These are phyloP conservation scores for Cladosporium sp. DNA, from an alignment of 2,329 filamentous ascomycete species.

Conservation along the genomic window DNA sequence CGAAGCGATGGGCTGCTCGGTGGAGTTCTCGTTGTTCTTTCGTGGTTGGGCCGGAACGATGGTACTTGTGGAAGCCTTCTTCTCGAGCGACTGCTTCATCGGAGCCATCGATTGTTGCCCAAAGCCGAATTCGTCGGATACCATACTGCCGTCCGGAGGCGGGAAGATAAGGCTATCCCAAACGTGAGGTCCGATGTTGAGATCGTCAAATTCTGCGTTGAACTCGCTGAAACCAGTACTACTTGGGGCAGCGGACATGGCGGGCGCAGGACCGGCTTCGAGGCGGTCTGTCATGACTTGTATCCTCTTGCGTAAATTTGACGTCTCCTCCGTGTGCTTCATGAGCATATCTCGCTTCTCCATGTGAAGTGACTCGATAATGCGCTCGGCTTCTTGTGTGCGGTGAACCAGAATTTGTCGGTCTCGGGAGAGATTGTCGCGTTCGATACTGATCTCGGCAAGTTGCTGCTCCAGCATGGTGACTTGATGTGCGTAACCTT, in stretches of 20 bases:
- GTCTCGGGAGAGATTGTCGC: constrained; percentile 35
- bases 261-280: constrained; percentile 56
- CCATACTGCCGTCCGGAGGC: constrained; percentile 48
- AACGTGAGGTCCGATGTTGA: constrained; percentile 72
- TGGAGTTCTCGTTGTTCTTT: constrained; percentile 42
- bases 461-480: constrained; percentile 78
- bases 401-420: constrained; percentile 60
- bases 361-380: constrained; percentile 73
- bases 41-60: constrained; percentile 39
- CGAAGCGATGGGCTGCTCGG: constrained; percentile 68
- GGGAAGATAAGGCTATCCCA: constrained; percentile 85
- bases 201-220: constrained; percentile 79
- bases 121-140: constrained; percentile 57
- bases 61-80: constrained; percentile 29
- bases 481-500: constrained; percentile 78
- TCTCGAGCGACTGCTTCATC: constrained; percentile 30
- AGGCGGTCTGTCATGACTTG: constrained; percentile 70
- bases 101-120: constrained; percentile 42
- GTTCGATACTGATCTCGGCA: constrained; percentile 62
- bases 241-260: constrained; percentile 54
- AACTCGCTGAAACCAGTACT: constrained; percentile 67
- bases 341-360: constrained; percentile 93
- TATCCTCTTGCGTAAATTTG: constrained; percentile 90
- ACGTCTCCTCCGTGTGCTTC: constrained; percentile 84
- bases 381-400: constrained; percentile 72